phyloP scores from a whole-genome alignment of 169 alveolate genomes.

The Cryptosporidium bovis region DNA sequence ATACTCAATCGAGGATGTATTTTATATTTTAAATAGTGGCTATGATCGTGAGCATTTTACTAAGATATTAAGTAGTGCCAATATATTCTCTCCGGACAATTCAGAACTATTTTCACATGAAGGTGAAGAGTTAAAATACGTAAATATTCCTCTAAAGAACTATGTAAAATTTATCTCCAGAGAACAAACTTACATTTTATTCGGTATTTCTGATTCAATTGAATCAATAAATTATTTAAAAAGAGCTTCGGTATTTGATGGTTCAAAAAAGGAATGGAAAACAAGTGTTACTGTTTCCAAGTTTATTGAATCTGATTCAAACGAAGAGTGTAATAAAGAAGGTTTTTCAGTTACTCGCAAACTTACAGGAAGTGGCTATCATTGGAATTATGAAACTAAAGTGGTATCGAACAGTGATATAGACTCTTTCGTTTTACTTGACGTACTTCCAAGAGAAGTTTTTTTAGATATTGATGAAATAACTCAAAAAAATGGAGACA shows the following conservation, averaged over 20 bases:
- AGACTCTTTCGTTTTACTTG: not conserved
- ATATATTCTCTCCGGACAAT: conserved; percentile 29
- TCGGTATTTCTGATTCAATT: not conserved
- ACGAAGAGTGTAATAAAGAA: not conserved
- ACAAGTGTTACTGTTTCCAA: conserved; percentile 9
- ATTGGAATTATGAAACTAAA: conserved; percentile 54
- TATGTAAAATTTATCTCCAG: not conserved
- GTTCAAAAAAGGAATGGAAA: conserved; percentile 4
- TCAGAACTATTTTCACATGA: conserved; percentile 23
- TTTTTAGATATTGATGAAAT: conserved; percentile 49
- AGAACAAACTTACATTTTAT: not conserved
- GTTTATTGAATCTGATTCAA: not conserved
- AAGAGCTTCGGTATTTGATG: not conserved
- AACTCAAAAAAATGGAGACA: conserved; percentile 11
- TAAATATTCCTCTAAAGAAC: conserved; percentile 14
- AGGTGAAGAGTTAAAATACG: conserved; percentile 10
- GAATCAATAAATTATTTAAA: not conserved
- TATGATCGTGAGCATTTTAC: not conserved
- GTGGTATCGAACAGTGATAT: not conserved
- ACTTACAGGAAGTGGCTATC: conserved; percentile 37
- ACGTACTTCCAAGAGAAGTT: conserved; percentile 15
- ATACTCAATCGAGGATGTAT: conserved; percentile 7
- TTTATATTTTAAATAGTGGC: not conserved
- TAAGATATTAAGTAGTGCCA: conserved; percentile 13
- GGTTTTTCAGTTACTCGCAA: conserved; percentile 3